These are phyloP conservation scores for Aspergillus sp. DNA, from an alignment of 2,329 filamentous ascomycete genomes.

Conservation along the genomic window DNA sequence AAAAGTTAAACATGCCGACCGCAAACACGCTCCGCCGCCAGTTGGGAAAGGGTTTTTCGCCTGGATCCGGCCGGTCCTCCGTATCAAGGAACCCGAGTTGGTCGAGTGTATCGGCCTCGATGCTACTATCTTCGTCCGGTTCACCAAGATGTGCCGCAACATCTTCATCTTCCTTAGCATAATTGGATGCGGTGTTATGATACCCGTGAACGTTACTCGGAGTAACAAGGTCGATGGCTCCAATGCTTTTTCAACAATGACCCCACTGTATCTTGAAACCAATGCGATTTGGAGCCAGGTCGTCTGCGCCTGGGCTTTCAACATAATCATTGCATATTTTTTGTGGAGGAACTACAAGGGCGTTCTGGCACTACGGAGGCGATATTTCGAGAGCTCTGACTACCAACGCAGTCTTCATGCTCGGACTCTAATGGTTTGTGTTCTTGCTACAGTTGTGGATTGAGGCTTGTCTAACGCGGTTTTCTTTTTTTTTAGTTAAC, in stretches of 20 bases:
- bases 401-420: slow-evolving; percentile 88
- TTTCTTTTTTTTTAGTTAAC: slow-evolving; percentile 62
- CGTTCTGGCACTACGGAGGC: slow-evolving; percentile 67
- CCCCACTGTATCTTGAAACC: slow-evolving; percentile 51
- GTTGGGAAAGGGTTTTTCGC: slow-evolving; percentile 84
- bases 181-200: slow-evolving; percentile 72
- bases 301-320: slow-evolving; percentile 62
- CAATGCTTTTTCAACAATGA: slow-evolving; percentile 46
- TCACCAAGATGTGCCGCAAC: slow-evolving; percentile 87
- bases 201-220: slow-evolving; percentile 72
- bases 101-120: slow-evolving; percentile 86
- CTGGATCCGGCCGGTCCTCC: slow-evolving; percentile 78
- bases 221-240: slow-evolving; percentile 36
- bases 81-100: slow-evolving; percentile 73
- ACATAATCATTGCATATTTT: slow-evolving; percentile 74
- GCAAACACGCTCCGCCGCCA: slow-evolving; percentile 82
- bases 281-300: slow-evolving; percentile 60
- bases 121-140: slow-evolving; percentile 84
- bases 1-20: slow-evolving; percentile 87
- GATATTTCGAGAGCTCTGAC: slow-evolving; percentile 81
- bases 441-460: background rate
- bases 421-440: slow-evolving; percentile 55
- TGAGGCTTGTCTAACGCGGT: background rate
- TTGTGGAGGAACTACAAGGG: slow-evolving; percentile 88
- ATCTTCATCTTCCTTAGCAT: slow-evolving; percentile 75